Percentiles rank a stretch among this genome's conserved stretches.
phyloP scores from a whole-genome alignment of 2,329 filamentous ascomycete genomes.

The Aureobasidium sp. region DNA sequence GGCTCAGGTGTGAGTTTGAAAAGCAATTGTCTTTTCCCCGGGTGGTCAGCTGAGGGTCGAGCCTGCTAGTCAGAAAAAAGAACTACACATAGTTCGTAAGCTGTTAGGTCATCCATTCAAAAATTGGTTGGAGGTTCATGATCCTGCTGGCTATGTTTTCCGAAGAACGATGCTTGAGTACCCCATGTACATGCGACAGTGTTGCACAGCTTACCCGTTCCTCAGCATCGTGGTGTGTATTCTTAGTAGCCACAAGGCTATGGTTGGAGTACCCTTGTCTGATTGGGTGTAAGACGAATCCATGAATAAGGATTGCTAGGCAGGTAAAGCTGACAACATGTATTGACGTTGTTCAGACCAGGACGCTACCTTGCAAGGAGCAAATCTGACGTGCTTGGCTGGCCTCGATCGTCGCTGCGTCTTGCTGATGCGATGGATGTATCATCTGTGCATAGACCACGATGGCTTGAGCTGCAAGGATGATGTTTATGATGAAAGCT shows the following conservation, averaged over 20 bases:
- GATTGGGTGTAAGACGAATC: too few relatives aligned
- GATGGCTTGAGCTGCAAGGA: not conserved
- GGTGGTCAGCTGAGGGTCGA: not conserved
- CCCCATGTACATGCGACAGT: not conserved
- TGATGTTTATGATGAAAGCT: not conserved
- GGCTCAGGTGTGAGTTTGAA: not conserved
- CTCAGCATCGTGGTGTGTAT: not conserved
- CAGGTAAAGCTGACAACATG: not conserved
- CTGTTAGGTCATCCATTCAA: not conserved
- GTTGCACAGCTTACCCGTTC: conserved; percentile 2
- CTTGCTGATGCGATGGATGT: not conserved
- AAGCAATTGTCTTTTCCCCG: not conserved
- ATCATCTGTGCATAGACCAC: not conserved
- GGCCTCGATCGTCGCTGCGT: too few relatives aligned
- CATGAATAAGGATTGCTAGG: not conserved
- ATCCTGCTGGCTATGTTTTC: not conserved
- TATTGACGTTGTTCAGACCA: not conserved
- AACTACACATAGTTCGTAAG: not conserved
- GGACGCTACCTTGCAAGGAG: not conserved
- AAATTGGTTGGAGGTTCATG: not conserved
- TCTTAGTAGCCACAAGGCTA: not conserved
- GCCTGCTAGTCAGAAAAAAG: not conserved
- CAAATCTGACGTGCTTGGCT: not conserved
- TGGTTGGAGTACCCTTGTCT: not conserved
- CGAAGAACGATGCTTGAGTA: not conserved